These are phyloP conservation scores for Ascochyta viciae-villosae DNA, from an alignment of 2,329 filamentous ascomycete species.

Conservation along the genomic window DNA sequence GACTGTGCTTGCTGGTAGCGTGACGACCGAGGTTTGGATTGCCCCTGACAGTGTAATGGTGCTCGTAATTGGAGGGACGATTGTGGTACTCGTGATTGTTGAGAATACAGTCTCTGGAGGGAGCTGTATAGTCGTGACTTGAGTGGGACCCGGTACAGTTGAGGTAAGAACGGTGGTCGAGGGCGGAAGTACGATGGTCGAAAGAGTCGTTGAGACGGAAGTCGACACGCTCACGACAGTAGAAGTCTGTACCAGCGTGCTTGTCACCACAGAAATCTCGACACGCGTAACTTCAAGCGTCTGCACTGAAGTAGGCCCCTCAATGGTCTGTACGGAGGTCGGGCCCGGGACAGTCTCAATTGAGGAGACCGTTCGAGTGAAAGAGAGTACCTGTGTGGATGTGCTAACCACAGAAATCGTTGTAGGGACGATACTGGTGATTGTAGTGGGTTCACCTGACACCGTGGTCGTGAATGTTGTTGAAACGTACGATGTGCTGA, in stretches of 20 bases:
- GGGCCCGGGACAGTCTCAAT: background rate
- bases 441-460: background rate
- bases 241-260: conserved; percentile 3
- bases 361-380: background rate
- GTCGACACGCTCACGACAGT: conserved; percentile 1
- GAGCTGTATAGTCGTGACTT: conserved; percentile 21
- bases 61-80: conserved; percentile 1
- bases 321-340: conserved; percentile 1
- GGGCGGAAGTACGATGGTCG: conserved; percentile 10
- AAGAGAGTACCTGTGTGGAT: background rate
- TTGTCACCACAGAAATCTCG: conserved; percentile 13
- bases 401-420: background rate
- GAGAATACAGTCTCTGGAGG: conserved; percentile 11
- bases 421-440: background rate
- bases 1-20: conserved; percentile 31
- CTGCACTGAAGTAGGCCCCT: conserved; percentile 5
- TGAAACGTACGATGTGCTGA: background rate
- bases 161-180: conserved; percentile 25
- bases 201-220: conserved; percentile 2
- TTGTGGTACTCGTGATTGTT: conserved; percentile 3
- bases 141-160: conserved; percentile 23
- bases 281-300: conserved; percentile 6
- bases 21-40: conserved; percentile 25
- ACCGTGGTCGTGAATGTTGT: background rate
- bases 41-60: conserved; percentile 25